Base-by-base conservation (phyloP, 768 basidiomycete species). In the Zangia roseola region DNA sequence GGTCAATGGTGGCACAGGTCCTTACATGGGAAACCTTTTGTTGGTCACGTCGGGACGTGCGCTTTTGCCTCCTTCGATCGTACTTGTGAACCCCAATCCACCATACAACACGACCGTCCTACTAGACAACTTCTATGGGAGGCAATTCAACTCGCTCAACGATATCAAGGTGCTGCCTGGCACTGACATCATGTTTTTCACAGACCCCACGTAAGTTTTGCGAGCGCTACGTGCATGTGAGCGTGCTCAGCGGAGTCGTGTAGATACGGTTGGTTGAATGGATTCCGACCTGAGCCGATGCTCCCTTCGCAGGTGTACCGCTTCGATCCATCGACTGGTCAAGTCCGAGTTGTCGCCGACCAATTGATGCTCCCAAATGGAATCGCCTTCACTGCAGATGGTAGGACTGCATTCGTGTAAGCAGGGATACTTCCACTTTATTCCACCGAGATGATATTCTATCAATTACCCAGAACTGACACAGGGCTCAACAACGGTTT, bases 121-220 rank as follows among this genome's bases (percentile, higher is more conserved):
- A 14, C 65, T 91, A 51, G 86, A 91, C 67, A 91, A 90, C 69
- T 88, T 77, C 67, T 86, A 80, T 57, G 88, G 88, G 2, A 73
- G 86, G 3, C 88, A 89, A 55, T 92, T 90, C 69, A 90, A 87
- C 67, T 88, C 88, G 2, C 63, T 91, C 42, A 88, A 91, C 62
- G 89, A 93, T 54, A 74, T 86, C 50, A 89, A 87, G 57, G 71
- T 89, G 4, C 82, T 88, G 44, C 86, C 85, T 2, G 65, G 67
- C 5, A 84, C 77, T 52, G 81, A 82, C 31, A 79, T 79, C 33
- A 56, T 91, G 2, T 89, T 86, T 69, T 89, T 91, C 68, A 91
- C 88, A 0, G 88, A 92, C 58, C 73, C 74, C 14, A 70, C 73
- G 80, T 89, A 69, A 38, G 80, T 74, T 25, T 17, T 31, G 39